Base-by-base conservation (phyloP, 2,329 filamentous ascomycete species). In the Fusarium kyushuense region DNA sequence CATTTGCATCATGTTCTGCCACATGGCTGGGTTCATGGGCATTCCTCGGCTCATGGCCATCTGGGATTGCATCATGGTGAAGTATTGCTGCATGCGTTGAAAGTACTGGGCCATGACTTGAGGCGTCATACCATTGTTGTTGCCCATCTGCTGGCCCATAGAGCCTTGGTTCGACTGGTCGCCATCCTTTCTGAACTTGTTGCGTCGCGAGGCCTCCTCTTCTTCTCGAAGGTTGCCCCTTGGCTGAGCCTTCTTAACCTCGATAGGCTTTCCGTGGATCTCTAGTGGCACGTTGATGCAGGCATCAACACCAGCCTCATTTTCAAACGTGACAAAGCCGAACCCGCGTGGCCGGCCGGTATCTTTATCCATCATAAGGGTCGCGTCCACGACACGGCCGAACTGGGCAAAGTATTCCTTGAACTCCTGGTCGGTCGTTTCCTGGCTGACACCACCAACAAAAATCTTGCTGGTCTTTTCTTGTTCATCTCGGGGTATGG, bases 351-450 rank as follows among this genome's bases (percentile, higher is more conserved):
- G 96, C 40, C 96, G 89, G n/a, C 96, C 96, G 1, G 96, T 99
- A 79, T 99, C 96, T 81, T 99, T 99, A 79, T 99, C 96, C 90
- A 99, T 99, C 96, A 99, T 99, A 4, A 99, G 88, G 0, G 96
- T 99, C 3, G 96, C 96, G 80, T 99, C 96, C 38, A 99, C 91
- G 21, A 99, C 96, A 64, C 95, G 90, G 29, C 96, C 96, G 74
- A 98, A 99, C 76, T 97, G 93, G 75, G 92, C 93, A 82, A 99
- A 99, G 81, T 97, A 99, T 63, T 96, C 91, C 76, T 93, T 94
- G 79, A 99, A 99, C 77, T 98, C 94, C 65, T 94, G 90, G 75
- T 99, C 96, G 1, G 93, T 97, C 0, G 95, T 96, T 75, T 99
- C 96, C 81, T 98, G 96, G 79, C 93, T 97, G 58, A 99, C 96